Evolutionary conservation across 306 rosid genomes (phyloP).

Genomic region (Trifolium pratense): DNA sequence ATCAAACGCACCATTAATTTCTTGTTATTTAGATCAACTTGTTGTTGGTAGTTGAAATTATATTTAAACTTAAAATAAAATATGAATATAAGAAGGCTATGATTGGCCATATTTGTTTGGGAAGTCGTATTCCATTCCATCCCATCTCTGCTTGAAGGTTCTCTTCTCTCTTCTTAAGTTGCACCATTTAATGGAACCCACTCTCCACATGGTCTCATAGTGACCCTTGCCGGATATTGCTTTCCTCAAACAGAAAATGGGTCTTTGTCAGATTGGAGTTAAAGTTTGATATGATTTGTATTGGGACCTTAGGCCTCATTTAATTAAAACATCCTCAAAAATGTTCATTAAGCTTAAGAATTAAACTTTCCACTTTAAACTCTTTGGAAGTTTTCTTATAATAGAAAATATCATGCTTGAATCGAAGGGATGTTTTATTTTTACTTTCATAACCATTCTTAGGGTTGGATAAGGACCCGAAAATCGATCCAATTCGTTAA

Average conservation of each 20-base stretch:
- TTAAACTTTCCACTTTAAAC: background rate
- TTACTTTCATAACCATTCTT: too few species aligned
- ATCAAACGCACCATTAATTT: too few species aligned
- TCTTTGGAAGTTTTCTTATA: too few species aligned
- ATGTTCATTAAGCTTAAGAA: background rate
- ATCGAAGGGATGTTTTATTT: too few species aligned
- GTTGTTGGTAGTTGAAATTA: too few species aligned
- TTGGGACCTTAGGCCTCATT: slow-evolving; percentile 39
- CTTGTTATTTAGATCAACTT: too few species aligned
- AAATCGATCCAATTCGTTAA: too few species aligned
- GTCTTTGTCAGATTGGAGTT: slow-evolving; percentile 43
- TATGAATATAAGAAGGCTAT: background rate
- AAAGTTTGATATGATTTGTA: slow-evolving; percentile 44
- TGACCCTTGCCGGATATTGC: slow-evolving; percentile 40
- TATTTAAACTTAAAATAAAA: too few species aligned
- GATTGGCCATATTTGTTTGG: slow-evolving; percentile 20
- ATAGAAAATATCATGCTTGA: too few species aligned
- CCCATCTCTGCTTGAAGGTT: slow-evolving; percentile 33
- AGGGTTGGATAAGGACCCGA: too few species aligned
- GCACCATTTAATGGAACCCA: slow-evolving; percentile 52
- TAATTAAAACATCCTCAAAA: background rate
- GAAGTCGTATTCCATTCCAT: slow-evolving; percentile 25
- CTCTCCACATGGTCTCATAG: slow-evolving; percentile 50
- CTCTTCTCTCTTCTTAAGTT: slow-evolving; percentile 4
- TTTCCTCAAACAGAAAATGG: slow-evolving; percentile 38